Evolutionary conservation across 2,329 filamentous ascomycete species (phyloP).

Genomic region (Huntiella omanensis): DNA sequence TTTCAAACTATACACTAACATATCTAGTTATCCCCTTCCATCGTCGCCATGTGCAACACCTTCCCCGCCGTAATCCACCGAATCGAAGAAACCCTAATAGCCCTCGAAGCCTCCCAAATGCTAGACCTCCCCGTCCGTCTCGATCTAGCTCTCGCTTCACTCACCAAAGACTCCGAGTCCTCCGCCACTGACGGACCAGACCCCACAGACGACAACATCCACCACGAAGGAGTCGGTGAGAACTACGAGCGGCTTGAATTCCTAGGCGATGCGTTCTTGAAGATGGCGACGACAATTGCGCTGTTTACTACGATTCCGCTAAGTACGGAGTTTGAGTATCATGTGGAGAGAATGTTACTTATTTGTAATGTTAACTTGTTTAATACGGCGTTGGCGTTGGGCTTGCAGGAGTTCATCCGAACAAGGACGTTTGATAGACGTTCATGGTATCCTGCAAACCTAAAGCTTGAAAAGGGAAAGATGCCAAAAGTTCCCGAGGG

Average conservation of each 20-base stretch:
- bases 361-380: conserved; percentile 85
- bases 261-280: conserved; percentile 81
- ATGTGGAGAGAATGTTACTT: conserved; percentile 77
- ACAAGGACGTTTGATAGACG: conserved; percentile 66
- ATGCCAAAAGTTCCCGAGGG: conserved; percentile 23
- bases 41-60: conserved; percentile 55
- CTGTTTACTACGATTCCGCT: conserved; percentile 60
- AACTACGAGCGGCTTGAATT: conserved; percentile 95
- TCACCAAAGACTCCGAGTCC: conserved; percentile 86
- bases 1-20: conserved; percentile 10
- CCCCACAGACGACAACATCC: neutral
- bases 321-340: conserved; percentile 68
- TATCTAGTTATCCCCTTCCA: conserved; percentile 41
- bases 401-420: conserved; percentile 57
- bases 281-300: conserved; percentile 85
- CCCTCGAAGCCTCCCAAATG: conserved; percentile 50
- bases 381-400: conserved; percentile 49
- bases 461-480: conserved; percentile 60
- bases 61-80: conserved; percentile 75
- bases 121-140: conserved; percentile 47
- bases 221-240: conserved; percentile 65
- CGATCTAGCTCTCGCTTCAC: conserved; percentile 61
- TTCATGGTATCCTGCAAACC: conserved; percentile 71
- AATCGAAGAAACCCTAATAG: conserved; percentile 64
- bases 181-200: conserved; percentile 47